Conservation (phyloP, 2,329 filamentous ascomycete genomes). For the Rutstroemia sp. region DNA sequence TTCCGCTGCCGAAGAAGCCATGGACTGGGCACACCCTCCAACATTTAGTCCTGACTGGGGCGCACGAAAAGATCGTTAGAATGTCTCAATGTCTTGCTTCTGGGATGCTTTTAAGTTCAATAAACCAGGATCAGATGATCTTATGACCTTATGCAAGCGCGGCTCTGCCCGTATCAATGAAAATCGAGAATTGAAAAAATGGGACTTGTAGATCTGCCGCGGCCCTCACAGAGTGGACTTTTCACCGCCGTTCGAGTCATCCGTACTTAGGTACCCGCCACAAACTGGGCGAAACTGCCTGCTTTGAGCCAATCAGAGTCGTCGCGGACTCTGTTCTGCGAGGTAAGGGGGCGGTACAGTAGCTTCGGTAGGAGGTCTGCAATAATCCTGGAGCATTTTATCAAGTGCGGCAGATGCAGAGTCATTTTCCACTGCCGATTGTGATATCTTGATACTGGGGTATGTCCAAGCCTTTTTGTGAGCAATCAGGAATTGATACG, state of each 20-base stretch:
- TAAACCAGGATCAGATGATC: slow-evolving; percentile 2
- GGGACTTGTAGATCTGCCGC: slow-evolving; percentile 7
- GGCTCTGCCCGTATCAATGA: slow-evolving; percentile 13
- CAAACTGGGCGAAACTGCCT: neutral
- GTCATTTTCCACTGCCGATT: slow-evolving; percentile 4
- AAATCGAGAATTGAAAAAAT: neutral
- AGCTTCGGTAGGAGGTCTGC: neutral
- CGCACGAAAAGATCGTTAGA: neutral
- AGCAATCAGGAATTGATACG: neutral
- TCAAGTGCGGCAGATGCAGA: slow-evolving; percentile 6
- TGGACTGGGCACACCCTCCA: neutral
- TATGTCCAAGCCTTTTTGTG: neutral
- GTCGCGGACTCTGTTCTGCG: neutral
- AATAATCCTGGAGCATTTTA: neutral
- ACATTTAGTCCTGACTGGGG: neutral
- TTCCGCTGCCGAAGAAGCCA: neutral
- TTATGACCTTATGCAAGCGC: slow-evolving; percentile 11
- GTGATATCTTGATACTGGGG: neutral
- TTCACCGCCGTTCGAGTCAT: slow-evolving; percentile 2
- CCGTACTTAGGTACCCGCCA: neutral
- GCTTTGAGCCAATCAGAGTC: neutral
- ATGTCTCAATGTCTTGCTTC: slow-evolving; percentile 1
- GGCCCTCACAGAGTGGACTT: neutral
- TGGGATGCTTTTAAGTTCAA: neutral
- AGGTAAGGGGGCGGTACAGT: neutral